phyloP scores from a whole-genome alignment of 1,284 basidiomycete genomes.

The Thelephora terrestris region DNA sequence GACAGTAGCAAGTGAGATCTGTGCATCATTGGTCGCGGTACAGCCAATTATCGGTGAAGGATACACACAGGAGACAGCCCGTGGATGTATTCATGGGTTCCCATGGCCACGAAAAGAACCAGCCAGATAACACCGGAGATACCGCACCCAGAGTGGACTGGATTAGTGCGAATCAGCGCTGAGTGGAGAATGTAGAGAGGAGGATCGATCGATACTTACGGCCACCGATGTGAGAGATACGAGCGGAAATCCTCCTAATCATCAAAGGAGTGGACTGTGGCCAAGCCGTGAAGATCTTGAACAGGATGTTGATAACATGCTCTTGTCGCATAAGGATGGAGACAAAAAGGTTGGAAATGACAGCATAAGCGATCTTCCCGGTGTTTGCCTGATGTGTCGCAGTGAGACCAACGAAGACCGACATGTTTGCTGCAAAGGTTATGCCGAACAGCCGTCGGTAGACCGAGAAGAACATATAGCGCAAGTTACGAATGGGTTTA shows the following conservation, averaged over 20 bases:
- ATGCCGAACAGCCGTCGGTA: constrained; percentile 50
- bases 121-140: constrained; percentile 46
- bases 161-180: too few species aligned
- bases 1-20: constrained; percentile 39
- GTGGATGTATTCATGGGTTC: constrained; percentile 41
- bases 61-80: too few species aligned
- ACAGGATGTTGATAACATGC: constrained; percentile 48
- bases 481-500: constrained; percentile 37
- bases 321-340: constrained; percentile 53
- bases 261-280: constrained; percentile 37
- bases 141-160: constrained; percentile 46
- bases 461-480: constrained; percentile 42
- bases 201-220: constrained; percentile 16
- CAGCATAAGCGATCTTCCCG: constrained; percentile 36
- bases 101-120: constrained; percentile 37
- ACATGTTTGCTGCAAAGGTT: constrained; percentile 44
- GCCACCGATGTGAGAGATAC: constrained; percentile 50
- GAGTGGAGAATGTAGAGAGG: background rate
- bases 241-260: constrained; percentile 40
- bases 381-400: constrained; percentile 32
- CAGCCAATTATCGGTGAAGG: too few species aligned
- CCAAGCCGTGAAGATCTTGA: constrained; percentile 39
- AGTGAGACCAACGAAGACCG: constrained; percentile 36
- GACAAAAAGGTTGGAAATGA: constrained; percentile 42
- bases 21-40: constrained; percentile 3